Conservation (phyloP, 305 asterid genomes). For the Solanum hybrid region DNA sequence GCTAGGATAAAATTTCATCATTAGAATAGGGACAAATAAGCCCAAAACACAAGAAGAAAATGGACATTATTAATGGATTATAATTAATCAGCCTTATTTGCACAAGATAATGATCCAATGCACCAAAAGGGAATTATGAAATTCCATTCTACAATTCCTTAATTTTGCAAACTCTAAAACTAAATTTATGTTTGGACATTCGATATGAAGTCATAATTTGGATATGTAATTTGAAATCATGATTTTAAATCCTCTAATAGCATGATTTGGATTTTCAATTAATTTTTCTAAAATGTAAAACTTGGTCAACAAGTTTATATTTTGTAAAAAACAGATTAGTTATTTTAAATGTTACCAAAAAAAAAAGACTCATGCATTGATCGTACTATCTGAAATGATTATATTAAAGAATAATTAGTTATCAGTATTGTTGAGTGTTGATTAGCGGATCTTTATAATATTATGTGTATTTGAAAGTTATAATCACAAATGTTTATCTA, state of each 20-base stretch:
- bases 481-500: neutral
- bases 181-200: neutral
- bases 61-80: neutral
- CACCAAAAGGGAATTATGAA: neutral
- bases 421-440: neutral
- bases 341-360: neutral
- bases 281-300: neutral
- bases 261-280: neutral
- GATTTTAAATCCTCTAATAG: neutral
- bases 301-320: neutral
- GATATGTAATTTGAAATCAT: too few species aligned
- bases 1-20: neutral
- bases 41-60: conserved; percentile 3
- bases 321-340: neutral
- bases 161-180: neutral
- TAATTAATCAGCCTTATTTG: neutral
- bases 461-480: neutral
- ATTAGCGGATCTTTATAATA: neutral
- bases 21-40: neutral
- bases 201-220: neutral
- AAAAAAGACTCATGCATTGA: neutral
- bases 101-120: neutral
- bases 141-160: neutral
- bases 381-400: neutral
- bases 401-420: neutral